Evolutionary conservation across 176 grass and related monocot genomes (phyloP), one percentile per base, ranked within the genome.

Genomic region (Lolium perenne): DNA sequence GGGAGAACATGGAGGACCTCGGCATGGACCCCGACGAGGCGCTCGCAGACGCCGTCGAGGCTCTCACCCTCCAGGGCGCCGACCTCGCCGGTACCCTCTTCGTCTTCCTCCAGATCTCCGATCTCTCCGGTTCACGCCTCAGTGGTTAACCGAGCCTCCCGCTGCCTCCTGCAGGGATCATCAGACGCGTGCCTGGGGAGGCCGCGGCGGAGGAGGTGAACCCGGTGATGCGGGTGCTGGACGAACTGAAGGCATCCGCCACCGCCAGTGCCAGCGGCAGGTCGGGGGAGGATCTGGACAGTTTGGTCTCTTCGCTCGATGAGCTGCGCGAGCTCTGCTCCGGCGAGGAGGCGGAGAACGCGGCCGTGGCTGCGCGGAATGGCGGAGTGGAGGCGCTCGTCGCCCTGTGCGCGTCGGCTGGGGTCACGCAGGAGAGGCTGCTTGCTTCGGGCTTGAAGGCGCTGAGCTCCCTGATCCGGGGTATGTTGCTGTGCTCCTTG

Each of bases 1-100:
- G 80, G 79, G 96, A 98, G 93, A 98, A 98, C 82, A 94, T 98
- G 88, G 90, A 98, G 25, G 93, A 98, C 78, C 96, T 98, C 78
- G 96, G 90, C 51, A 98, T 98, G 96, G 96, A 98, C 56, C 82
- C 96, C 35, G 88, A 94, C 26, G 93, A 98, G 75, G 96, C 93
- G 79, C 90, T 98, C 23, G 86, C 94, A 12, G 96, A 98, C 80
- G 93, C 96, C 66, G 80, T 98, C 43, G 91, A 98, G 10, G 94
- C 93, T 79, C 88, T 98, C 23, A 88, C 90, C 56, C 93, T 98
- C 83, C 93, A 98, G 82, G 92, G 90, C 86, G 93, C 93, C 79
- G 87, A 95, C 67, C 90, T 98, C 80, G 91, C 90, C 6, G 96
- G 96, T 95, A 69, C 71, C 77, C 40, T 35, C 68, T 26, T 10